phyloP scores from a whole-genome alignment of 2,329 filamentous ascomycete genomes.

The Diaporthe capsici region DNA sequence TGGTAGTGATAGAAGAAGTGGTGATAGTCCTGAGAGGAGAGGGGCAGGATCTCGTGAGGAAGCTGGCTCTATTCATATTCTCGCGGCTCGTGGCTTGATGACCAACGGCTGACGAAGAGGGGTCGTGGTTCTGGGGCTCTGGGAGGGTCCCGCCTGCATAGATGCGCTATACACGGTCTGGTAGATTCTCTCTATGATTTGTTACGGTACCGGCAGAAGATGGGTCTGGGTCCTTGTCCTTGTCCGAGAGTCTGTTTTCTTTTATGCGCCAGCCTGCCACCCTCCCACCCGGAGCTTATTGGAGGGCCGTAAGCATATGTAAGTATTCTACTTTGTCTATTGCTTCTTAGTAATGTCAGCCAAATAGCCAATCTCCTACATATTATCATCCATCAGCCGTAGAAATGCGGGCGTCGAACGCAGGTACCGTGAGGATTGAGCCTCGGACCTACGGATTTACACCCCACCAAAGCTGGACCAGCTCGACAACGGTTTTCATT shows the following conservation, averaged over 20 bases:
- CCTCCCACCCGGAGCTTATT: neutral
- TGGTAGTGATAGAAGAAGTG: slow-evolving; percentile 31
- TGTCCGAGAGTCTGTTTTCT: neutral
- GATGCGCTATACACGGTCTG: slow-evolving; percentile 15
- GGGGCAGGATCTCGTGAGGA: slow-evolving; percentile 11
- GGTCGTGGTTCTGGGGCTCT: slow-evolving; percentile 6
- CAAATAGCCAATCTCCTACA: neutral
- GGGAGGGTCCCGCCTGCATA: slow-evolving; percentile 30
- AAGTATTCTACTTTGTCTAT: neutral
- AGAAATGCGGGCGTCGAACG: neutral
- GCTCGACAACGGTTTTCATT: neutral
- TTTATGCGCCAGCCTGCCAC: slow-evolving; percentile 16
- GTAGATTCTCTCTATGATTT: neutral
- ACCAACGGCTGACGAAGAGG: slow-evolving; percentile 38
- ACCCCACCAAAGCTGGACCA: neutral
- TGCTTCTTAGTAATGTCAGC: neutral
- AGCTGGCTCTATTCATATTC: slow-evolving; percentile 40
- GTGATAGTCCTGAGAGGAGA: slow-evolving; percentile 32
- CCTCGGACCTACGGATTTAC: slow-evolving; percentile 29
- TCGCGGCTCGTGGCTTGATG: slow-evolving; percentile 22
- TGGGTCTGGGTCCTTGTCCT: neutral
- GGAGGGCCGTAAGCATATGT: neutral
- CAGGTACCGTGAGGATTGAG: neutral
- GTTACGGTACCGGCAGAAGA: slow-evolving; percentile 12
- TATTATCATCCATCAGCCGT: neutral